These are phyloP conservation scores for Talaromyces sp. DNA, from an alignment of 2,329 filamentous ascomycete species.

Conservation along the genomic window DNA sequence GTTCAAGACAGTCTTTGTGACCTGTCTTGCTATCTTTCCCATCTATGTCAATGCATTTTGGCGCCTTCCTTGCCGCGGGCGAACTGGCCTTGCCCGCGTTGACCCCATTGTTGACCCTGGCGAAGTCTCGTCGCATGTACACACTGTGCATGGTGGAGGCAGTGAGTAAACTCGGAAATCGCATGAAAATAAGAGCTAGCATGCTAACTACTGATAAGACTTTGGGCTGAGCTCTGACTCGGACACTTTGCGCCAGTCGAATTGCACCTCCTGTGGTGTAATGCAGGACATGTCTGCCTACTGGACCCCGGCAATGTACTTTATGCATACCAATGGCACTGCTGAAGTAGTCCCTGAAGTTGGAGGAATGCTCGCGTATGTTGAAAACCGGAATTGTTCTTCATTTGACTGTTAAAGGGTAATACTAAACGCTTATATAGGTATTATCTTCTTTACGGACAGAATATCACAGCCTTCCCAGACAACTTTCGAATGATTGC, in stretches of 20 bases:
- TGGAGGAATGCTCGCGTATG: slow-evolving; percentile 83
- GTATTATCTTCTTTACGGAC: slow-evolving; percentile 80
- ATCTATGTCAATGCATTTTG: slow-evolving; percentile 69
- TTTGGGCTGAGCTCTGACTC: slow-evolving; percentile 64
- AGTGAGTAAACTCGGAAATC: slow-evolving; percentile 59
- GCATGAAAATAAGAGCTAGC: neutral
- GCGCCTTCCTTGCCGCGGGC: slow-evolving; percentile 82
- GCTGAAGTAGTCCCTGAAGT: slow-evolving; percentile 71
- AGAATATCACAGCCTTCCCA: slow-evolving; percentile 72
- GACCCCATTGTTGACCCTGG: slow-evolving; percentile 75
- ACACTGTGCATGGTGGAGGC: slow-evolving; percentile 74
- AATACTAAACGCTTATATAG: slow-evolving; percentile 43
- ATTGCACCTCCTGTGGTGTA: slow-evolving; percentile 81
- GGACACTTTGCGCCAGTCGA: slow-evolving; percentile 59
- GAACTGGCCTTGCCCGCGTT: slow-evolving; percentile 69
- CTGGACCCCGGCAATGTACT: slow-evolving; percentile 81
- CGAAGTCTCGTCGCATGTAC: slow-evolving; percentile 64
- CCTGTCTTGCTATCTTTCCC: slow-evolving; percentile 33
- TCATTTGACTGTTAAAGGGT: neutral
- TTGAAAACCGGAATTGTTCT: slow-evolving; percentile 27
- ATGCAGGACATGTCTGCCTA: slow-evolving; percentile 84
- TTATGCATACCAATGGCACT: slow-evolving; percentile 68
- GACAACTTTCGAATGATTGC: slow-evolving; percentile 79
- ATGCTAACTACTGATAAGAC: slow-evolving; percentile 50
- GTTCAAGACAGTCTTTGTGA: slow-evolving; percentile 24